Conservation (phyloP, 2,329 filamentous ascomycete species). For the Ophiobolus disseminans region DNA sequence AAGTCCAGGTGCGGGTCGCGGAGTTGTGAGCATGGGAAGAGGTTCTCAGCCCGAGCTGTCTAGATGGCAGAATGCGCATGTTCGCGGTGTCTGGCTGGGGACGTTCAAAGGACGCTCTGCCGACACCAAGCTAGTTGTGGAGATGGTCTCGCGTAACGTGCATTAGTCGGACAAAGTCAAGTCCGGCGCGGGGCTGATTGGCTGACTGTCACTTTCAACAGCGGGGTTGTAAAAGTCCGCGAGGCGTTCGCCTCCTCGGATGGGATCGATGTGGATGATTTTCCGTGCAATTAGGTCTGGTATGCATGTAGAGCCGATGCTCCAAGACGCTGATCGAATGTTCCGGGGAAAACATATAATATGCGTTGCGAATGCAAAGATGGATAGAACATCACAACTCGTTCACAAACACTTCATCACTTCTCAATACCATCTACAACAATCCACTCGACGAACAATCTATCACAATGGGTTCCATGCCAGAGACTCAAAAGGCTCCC, state of each 20-base stretch:
- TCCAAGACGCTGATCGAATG: no score
- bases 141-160: no score
- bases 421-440: neutral
- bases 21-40: conserved; percentile 7
- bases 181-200: conserved; percentile 1
- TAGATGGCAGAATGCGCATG: neutral
- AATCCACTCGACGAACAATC: neutral
- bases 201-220: no score
- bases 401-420: conserved; percentile 3
- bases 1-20: neutral
- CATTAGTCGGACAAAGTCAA: conserved; percentile 17
- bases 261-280: no score
- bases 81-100: neutral
- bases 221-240: conserved; percentile 1
- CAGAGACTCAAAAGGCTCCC: conserved; percentile 27
- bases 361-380: no score
- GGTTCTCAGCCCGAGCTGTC: neutral
- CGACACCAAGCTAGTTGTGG: no score
- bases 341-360: no score
- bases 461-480: conserved; percentile 35
- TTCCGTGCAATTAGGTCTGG: no score
- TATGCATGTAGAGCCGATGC: no score
- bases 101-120: no score
- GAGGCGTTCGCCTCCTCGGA: neutral
- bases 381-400: neutral